A percentile compares a stretch with the other conserved stretches of the same genome.
Conservation (phyloP, 805 yeast genomes). For the Lipomyces starkeyi region DNA sequence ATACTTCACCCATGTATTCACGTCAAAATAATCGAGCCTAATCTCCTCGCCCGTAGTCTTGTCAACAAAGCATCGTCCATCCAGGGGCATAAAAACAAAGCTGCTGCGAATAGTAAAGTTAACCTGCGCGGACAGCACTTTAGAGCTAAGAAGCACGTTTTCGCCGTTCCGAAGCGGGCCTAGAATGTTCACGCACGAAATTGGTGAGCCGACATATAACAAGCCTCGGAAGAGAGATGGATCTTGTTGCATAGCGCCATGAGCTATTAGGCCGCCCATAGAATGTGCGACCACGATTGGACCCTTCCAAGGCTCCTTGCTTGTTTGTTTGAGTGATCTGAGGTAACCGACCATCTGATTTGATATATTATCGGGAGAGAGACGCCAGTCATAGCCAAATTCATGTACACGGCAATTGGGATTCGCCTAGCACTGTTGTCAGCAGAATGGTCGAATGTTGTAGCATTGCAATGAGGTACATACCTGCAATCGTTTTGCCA, state of each 20-base stretch:
- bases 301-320: conserved; percentile 57
- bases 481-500: conserved; percentile 57
- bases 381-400: conserved; percentile 95
- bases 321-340: conserved; percentile 51
- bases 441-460: not conserved
- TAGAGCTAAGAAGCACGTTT: conserved; percentile 73
- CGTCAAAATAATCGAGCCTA: conserved; percentile 77
- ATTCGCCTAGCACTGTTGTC: conserved; percentile 9
- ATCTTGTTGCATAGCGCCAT: conserved; percentile 71
- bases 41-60: conserved; percentile 59
- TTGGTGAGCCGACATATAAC: conserved; percentile 82
- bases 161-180: conserved; percentile 89
- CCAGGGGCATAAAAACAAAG: conserved; percentile 75
- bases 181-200: conserved; percentile 80
- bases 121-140: conserved; percentile 76
- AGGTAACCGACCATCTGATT: conserved; percentile 59
- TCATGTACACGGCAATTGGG: conserved; percentile 65
- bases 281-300: conserved; percentile 83
- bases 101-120: conserved; percentile 90
- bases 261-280: conserved; percentile 91
- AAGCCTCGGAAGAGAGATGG: conserved; percentile 76
- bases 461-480: conserved; percentile 1
- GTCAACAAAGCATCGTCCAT: conserved; percentile 77
- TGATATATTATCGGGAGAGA: conserved; percentile 65
- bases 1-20: conserved; percentile 78